Conservation (phyloP, 805 yeast species). For the Ogataea henricii region DNA sequence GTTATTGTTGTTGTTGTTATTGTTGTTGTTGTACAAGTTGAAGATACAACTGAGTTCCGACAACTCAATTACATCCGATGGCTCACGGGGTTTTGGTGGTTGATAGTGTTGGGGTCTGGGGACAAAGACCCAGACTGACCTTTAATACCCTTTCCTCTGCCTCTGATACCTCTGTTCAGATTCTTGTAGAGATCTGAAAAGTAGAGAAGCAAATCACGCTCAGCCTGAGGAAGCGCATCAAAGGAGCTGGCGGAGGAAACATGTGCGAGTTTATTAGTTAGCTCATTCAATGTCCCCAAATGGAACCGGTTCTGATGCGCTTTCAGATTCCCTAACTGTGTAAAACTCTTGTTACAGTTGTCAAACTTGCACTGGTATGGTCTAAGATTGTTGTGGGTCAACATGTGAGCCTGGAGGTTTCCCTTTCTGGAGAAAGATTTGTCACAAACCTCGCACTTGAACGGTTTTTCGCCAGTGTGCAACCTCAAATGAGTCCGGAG, state of each 20-base stretch:
- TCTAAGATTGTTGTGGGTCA: slow-evolving; percentile 77
- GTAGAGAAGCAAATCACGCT: slow-evolving; percentile 70
- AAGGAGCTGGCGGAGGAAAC: slow-evolving; percentile 51
- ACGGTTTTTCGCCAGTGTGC: slow-evolving; percentile 94
- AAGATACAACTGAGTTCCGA: background rate
- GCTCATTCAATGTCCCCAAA: slow-evolving; percentile 61
- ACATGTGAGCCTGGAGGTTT: slow-evolving; percentile 81
- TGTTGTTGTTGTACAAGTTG: no score
- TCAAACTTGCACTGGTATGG: slow-evolving; percentile 83
- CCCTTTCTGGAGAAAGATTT: slow-evolving; percentile 87
- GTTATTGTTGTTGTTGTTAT: no score
- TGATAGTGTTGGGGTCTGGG: background rate
- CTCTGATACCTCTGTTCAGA: slow-evolving; percentile 87
- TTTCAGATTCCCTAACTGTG: slow-evolving; percentile 91
- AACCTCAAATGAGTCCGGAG: slow-evolving; percentile 80
- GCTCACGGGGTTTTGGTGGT: background rate
- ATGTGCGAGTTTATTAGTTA: slow-evolving; percentile 70
- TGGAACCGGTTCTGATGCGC: slow-evolving; percentile 94
- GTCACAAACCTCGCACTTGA: slow-evolving; percentile 73
- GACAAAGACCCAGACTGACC: slow-evolving; percentile 4
- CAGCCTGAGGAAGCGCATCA: slow-evolving; percentile 54
- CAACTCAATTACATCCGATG: slow-evolving; percentile 2
- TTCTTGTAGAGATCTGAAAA: slow-evolving; percentile 83
- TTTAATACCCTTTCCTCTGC: slow-evolving; percentile 64
- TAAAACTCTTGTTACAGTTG: slow-evolving; percentile 78